Percentiles rank a stretch among this genome's conserved stretches.
Conservation (phyloP, 805 yeast species). For the Pichia nanzhaoensis region DNA sequence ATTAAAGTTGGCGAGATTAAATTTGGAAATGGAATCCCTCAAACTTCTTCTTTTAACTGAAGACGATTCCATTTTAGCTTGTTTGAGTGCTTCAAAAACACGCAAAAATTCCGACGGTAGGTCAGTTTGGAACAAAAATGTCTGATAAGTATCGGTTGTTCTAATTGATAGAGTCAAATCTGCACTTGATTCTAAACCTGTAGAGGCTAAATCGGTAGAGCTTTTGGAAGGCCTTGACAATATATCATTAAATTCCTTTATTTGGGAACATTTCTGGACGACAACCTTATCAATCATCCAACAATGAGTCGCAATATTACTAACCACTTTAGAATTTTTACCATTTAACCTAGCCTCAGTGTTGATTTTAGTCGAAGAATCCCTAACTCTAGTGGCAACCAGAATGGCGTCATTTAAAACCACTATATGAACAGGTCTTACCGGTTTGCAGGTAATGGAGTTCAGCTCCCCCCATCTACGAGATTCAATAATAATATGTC, state of each 20-base stretch:
- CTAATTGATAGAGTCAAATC: slow-evolving; percentile 18
- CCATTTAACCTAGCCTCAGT: slow-evolving; percentile 21
- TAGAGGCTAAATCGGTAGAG: neutral
- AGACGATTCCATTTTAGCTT: slow-evolving; percentile 34
- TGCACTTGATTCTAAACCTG: slow-evolving; percentile 1
- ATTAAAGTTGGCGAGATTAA: slow-evolving; percentile 29
- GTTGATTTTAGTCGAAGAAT: slow-evolving; percentile 3
- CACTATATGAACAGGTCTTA: slow-evolving; percentile 69
- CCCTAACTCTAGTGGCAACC: slow-evolving; percentile 57
- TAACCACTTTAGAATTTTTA: slow-evolving; percentile 5
- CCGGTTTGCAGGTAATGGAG: slow-evolving; percentile 75
- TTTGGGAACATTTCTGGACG: slow-evolving; percentile 14
- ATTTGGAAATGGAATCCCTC: slow-evolving; percentile 37
- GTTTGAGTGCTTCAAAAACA: slow-evolving; percentile 48
- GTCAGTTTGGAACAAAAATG: slow-evolving; percentile 57
- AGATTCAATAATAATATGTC: slow-evolving; percentile 74
- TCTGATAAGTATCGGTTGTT: slow-evolving; percentile 16
- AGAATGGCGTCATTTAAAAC: slow-evolving; percentile 71
- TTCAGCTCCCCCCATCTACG: slow-evolving; percentile 84
- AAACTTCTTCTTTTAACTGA: slow-evolving; percentile 34
- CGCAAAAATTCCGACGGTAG: slow-evolving; percentile 49
- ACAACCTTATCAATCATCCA: slow-evolving; percentile 51
- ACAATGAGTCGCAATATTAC: slow-evolving; percentile 61
- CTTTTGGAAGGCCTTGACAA: slow-evolving; percentile 3
- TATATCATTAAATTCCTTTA: slow-evolving; percentile 2